phyloP scores from a whole-genome alignment of 139 green algal species.

The Klebsormidium nitens region DNA sequence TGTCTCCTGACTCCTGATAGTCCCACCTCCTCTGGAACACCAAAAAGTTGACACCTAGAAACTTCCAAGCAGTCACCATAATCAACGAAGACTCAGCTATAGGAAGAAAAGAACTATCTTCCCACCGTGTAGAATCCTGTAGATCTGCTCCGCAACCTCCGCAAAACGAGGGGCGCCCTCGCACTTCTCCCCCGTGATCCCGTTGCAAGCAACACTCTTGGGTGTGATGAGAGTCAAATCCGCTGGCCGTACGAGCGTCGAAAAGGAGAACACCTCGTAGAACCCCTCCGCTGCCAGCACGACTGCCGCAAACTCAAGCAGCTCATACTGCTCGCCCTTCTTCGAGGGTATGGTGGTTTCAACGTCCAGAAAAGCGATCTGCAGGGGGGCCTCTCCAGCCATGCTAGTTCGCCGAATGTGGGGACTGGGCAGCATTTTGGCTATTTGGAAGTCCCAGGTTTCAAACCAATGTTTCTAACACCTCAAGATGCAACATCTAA shows the following conservation, averaged over 20 bases:
- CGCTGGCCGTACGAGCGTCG: conserved; percentile 23
- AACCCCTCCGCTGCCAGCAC: conserved; percentile 19
- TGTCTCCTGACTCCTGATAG: no score
- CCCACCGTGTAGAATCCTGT: conserved; percentile 25
- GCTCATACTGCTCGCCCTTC: conserved; percentile 9
- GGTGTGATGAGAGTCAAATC: neutral
- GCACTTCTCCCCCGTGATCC: conserved; percentile 15
- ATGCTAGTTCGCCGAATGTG: no score
- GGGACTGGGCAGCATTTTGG: no score
- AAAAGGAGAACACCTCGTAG: conserved; percentile 12
- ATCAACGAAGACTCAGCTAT: no score
- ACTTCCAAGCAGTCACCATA: no score
- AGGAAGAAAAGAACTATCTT: no score
- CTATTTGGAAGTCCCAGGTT: no score
- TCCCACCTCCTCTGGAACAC: no score
- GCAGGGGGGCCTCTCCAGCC: no score
- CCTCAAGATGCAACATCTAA: no score
- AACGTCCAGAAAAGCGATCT: conserved; percentile 34
- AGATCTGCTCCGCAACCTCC: conserved; percentile 29
- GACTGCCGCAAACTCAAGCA: conserved; percentile 28
- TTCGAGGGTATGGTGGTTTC: conserved; percentile 28
- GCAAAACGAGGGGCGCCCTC: conserved; percentile 12
- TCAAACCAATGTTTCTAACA: no score
- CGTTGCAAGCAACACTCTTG: conserved; percentile 18
- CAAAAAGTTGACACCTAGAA: no score